phyloP scores from a whole-genome alignment of 176 grass and related monocot species.

The Aegilops speltoides region DNA sequence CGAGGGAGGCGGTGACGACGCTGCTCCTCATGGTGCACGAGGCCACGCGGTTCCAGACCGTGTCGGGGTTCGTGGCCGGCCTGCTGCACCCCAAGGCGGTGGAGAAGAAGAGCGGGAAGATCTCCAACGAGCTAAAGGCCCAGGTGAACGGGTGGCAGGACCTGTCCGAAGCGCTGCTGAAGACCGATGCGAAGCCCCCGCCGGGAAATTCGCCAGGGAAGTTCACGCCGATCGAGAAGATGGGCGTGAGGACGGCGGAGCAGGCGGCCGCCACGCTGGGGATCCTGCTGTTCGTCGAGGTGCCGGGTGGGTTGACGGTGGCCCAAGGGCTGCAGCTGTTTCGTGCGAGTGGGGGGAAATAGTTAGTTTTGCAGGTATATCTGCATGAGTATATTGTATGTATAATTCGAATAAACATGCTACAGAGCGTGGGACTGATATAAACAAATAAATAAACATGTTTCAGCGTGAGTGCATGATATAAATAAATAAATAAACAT shows the following conservation, averaged over 20 bases:
- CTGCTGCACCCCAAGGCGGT: neutral
- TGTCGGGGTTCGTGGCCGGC: neutral
- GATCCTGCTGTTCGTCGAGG: constrained; percentile 18
- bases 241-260: neutral
- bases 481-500: too few species aligned
- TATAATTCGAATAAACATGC: too few species aligned
- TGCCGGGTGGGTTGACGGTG: neutral
- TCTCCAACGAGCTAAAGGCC: neutral
- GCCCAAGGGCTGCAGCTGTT: neutral
- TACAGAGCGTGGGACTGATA: too few species aligned
- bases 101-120: neutral
- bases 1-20: neutral
- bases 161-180: neutral
- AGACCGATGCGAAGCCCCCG: neutral
- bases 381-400: too few species aligned
- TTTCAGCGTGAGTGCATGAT: too few species aligned
- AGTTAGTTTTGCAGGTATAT: neutral
- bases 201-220: neutral
- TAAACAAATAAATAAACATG: too few species aligned
- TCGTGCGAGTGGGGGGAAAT: neutral
- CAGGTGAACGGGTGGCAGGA: constrained; percentile 29
- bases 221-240: neutral
- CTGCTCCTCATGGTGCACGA: neutral
- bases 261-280: neutral
- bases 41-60: neutral